These are phyloP conservation scores for Sequoiadendron giganteum DNA, from an alignment of 75 land plant species.

Conservation along the genomic window DNA sequence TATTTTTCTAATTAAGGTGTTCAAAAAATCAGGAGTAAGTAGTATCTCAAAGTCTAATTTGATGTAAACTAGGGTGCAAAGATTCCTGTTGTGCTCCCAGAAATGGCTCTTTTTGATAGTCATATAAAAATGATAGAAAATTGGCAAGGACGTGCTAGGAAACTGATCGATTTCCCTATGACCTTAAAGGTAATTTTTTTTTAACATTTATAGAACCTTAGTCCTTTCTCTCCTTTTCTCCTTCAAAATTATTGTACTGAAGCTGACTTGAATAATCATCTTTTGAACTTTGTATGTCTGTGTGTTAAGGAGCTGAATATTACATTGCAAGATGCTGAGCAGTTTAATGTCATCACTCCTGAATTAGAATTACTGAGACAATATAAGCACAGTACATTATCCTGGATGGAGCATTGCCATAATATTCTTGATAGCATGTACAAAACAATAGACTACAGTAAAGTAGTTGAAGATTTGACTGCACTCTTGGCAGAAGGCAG, in stretches of 20 bases:
- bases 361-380: constrained; percentile 50
- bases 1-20: not conserved
- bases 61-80: constrained; percentile 29
- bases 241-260: not conserved
- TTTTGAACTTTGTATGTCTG: not conserved
- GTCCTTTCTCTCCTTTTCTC: not conserved
- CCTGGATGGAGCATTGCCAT: constrained; percentile 44
- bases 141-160: constrained; percentile 29
- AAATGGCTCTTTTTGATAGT: constrained; percentile 36
- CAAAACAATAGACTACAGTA: constrained; percentile 38
- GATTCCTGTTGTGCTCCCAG: constrained; percentile 49
- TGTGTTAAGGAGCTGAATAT: constrained; percentile 46
- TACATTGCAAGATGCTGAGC: constrained; percentile 28
- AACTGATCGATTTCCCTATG: constrained; percentile 30
- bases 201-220: not conserved
- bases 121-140: constrained; percentile 34
- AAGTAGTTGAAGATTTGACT: constrained; percentile 42
- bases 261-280: not conserved
- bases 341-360: constrained; percentile 30
- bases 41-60: not conserved
- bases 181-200: constrained; percentile 35
- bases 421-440: constrained; percentile 20
- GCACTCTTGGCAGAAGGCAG: constrained; percentile 37
- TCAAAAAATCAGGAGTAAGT: not conserved
- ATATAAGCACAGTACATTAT: constrained; percentile 34